These are phyloP conservation scores for Talaromyces marneffei DNA, from an alignment of 2,329 filamentous ascomycete species.

Conservation along the genomic window DNA sequence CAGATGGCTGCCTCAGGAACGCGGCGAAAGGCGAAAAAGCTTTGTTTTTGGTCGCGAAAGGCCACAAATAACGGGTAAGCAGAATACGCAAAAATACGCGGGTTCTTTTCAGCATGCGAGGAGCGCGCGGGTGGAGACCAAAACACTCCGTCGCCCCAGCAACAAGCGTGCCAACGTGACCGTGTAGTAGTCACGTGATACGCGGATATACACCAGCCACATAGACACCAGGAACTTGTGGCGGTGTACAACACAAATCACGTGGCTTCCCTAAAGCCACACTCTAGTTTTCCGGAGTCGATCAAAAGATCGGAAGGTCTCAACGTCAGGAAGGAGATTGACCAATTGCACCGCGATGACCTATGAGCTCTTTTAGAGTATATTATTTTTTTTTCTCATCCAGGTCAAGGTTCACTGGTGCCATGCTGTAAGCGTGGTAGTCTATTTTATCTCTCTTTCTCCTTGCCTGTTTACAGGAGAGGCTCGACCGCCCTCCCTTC, in stretches of 20 bases:
- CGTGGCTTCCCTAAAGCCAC: constrained; percentile 10
- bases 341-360: background rate
- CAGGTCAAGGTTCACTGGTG: background rate
- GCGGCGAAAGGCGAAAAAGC: background rate
- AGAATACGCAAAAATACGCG: constrained; percentile 1
- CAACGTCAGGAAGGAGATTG: background rate
- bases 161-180: constrained; percentile 39
- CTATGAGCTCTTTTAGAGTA: background rate
- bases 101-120: constrained; percentile 1
- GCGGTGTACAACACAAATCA: background rate
- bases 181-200: constrained; percentile 2
- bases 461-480: background rate
- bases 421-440: background rate
- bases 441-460: no score
- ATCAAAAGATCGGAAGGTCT: background rate
- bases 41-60: background rate
- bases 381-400: background rate
- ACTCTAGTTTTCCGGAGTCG: background rate
- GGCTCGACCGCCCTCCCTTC: background rate
- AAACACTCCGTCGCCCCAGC: constrained; percentile 39
- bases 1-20: background rate
- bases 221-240: background rate
- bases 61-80: background rate
- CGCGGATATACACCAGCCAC: constrained; percentile 2
- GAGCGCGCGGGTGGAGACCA: constrained; percentile 16